phyloP scores from a whole-genome alignment of 768 basidiomycete species.

The Mycena kentingensis region DNA sequence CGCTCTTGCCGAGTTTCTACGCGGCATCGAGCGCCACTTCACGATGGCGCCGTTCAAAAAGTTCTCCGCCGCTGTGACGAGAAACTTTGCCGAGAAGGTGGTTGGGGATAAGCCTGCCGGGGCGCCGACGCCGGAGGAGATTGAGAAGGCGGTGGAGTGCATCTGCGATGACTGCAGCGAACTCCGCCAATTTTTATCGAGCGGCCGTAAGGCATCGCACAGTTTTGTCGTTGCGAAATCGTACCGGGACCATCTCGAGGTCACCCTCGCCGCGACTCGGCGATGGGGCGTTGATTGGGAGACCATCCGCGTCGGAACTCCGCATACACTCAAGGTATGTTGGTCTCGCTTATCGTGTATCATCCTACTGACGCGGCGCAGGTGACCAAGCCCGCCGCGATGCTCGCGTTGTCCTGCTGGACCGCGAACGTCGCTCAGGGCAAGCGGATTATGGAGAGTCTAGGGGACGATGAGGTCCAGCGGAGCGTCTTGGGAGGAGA shows the following conservation, averaged over 20 bases:
- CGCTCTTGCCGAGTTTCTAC: constrained; percentile 10
- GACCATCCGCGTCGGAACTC: constrained; percentile 8
- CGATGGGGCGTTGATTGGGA: constrained; percentile 11
- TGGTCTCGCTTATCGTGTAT: neutral
- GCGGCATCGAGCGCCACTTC: neutral
- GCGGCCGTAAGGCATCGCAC: neutral
- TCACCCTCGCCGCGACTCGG: neutral
- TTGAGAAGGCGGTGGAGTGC: constrained; percentile 8
- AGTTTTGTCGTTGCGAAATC: neutral
- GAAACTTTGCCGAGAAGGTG: constrained; percentile 14
- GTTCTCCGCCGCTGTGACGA: constrained; percentile 18
- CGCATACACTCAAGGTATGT: constrained; percentile 19
- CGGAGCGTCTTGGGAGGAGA: constrained; percentile 9
- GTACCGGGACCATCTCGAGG: constrained; percentile 19
- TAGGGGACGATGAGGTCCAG: constrained; percentile 16
- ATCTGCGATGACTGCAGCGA: constrained; percentile 10
- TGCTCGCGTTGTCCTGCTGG: constrained; percentile 20
- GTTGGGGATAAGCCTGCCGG: constrained; percentile 16
- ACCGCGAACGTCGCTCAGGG: constrained; percentile 10
- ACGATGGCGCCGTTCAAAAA: constrained; percentile 12
- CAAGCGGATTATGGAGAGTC: constrained; percentile 5
- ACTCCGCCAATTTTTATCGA: constrained; percentile 14
- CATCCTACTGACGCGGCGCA: neutral
- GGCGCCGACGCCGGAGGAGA: constrained; percentile 3
- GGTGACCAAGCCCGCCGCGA: constrained; percentile 21